Evolutionary conservation across 257 asterid genomes (phyloP).

Genomic region (Ajuga chamaepitys): DNA sequence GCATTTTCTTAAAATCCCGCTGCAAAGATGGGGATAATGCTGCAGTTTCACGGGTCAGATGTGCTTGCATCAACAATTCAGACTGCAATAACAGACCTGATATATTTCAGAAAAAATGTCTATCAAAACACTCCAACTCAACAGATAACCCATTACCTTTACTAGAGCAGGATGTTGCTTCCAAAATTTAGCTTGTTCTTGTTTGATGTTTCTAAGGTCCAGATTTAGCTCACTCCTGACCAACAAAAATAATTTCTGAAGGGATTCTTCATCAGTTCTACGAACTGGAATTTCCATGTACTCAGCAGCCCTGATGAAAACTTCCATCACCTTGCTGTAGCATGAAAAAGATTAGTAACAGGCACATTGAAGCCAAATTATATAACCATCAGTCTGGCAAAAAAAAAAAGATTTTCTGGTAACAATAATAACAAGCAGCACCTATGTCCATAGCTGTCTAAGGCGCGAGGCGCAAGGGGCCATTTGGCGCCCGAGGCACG

Average conservation of each 20-base stretch:
- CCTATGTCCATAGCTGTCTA: too few relatives aligned
- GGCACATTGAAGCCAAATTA: background rate
- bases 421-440: constrained; percentile 1
- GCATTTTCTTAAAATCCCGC: constrained; percentile 74
- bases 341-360: constrained; percentile 20
- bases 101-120: constrained; percentile 8
- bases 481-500: too few relatives aligned
- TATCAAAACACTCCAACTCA: constrained; percentile 14
- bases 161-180: constrained; percentile 98
- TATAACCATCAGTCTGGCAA: background rate
- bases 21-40: constrained; percentile 72
- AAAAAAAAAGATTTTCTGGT: background rate
- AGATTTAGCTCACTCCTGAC: constrained; percentile 97
- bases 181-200: constrained; percentile 96
- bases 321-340: constrained; percentile 96
- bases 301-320: constrained; percentile 91
- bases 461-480: too few relatives aligned
- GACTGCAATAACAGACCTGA: constrained; percentile 45
- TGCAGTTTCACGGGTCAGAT: constrained; percentile 84
- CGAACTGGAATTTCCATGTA: constrained; percentile 97
- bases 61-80: constrained; percentile 94
- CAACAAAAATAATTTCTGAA: constrained; percentile 81
- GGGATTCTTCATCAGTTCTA: constrained; percentile 93
- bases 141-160: constrained; percentile 47
- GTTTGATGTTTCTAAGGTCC: constrained; percentile 83